Base-by-base conservation (phyloP, 1,139 yeast species). In the Tardiomyces blankii region DNA sequence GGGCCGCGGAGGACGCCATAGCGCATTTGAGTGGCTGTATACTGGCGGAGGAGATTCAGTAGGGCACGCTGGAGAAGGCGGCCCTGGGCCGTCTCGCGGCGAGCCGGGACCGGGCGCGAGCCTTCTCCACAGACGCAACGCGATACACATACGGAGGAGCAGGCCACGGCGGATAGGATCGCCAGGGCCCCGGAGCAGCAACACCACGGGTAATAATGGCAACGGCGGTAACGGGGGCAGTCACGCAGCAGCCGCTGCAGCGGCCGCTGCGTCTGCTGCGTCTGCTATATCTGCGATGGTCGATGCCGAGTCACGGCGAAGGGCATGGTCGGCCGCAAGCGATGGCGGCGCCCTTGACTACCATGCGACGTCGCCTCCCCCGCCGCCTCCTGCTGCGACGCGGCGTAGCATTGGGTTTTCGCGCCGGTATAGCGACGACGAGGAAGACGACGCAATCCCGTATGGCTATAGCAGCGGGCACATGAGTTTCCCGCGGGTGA, bases 231-330 rank as follows among this genome's bases (percentile, higher is more conserved):
- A n/a, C n/a, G n/a, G n/a, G n/a, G n/a, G n/a, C n/a, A n/a, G n/a
- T n/a, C n/a, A n/a, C n/a, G 18, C 30, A 30, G 19, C 43, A 14
- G 16, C 39, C 12, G 39, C 38, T 18, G 18, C 39, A 19, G 38
- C 38, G 13, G 44, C 33, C 19, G 23, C 40, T 42, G 27, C 35
- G 13, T n/a, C 30, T 30, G n/a, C 21, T 25, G 23, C 39, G 42
- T 42, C 32, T 39, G 46, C 6, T 33, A 41, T 33, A 32, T 39
- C 38, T 33, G 12, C 40, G 41, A n/a, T 19, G 39, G 18, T 38
- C 41, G 18, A 21, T 38, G 11, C 46, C 43, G 14, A 30, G 43
- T 19, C 33, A 32, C 12, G 25, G 40, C 35, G 41, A 38, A 9
- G 41, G 38, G 23, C 38, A 33, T 27, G 40, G 30, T 18, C 19